Conservation (phyloP, 176 grass and related monocot genomes). For the Triticum turgidum region DNA sequence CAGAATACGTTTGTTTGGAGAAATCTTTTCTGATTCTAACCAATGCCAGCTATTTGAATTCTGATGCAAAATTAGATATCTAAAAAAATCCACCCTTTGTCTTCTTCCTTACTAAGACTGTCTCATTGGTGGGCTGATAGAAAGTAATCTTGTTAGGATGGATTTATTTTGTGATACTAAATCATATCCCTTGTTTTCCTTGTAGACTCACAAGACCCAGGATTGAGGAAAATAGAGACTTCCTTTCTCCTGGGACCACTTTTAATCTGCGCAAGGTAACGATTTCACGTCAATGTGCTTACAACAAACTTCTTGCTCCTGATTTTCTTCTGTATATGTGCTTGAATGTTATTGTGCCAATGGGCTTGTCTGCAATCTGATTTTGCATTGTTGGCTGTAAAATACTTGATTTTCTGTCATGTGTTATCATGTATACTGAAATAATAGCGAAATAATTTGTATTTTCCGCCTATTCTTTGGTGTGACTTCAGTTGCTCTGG, state of each 20-base stretch:
- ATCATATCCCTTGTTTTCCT: conserved; percentile 26
- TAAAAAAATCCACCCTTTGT: neutral
- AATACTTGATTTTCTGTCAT: neutral
- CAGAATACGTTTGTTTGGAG: neutral
- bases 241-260: conserved; percentile 89
- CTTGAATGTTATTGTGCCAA: neutral
- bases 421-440: neutral
- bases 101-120: neutral
- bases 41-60: neutral
- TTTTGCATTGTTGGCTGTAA: neutral
- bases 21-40: neutral
- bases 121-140: neutral
- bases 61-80: neutral
- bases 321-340: neutral
- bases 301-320: neutral
- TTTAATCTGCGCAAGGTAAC: conserved; percentile 83
- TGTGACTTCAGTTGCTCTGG: neutral
- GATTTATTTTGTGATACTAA: neutral
- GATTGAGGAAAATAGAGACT: conserved; percentile 80
- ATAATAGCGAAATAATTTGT: conserved; percentile 5
- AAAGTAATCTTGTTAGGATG: neutral
- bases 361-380: neutral
- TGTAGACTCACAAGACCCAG: conserved; percentile 67
- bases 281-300: neutral
- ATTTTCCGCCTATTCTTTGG: neutral